A percentile compares a stretch with the other conserved stretches of the same genome.
phyloP scores from a whole-genome alignment of 768 basidiomycete species.

The Russula sp. region DNA sequence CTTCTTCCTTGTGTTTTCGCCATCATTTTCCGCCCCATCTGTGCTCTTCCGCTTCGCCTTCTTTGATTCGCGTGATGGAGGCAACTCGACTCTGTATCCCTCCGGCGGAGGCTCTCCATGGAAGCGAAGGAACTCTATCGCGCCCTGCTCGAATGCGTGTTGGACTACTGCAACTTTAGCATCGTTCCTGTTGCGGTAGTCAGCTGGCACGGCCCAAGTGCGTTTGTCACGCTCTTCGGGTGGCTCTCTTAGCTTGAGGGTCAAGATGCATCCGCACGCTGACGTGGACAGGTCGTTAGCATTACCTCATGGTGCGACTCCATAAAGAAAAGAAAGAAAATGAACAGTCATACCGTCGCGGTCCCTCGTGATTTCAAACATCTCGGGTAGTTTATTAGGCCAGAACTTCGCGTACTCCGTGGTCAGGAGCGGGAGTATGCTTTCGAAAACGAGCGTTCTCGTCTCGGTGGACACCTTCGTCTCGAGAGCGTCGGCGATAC shows the following conservation, averaged over 20 bases:
- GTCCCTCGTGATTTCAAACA: constrained; percentile 40
- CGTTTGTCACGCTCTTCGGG: constrained; percentile 34
- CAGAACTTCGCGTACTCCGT: constrained; percentile 43
- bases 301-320: neutral
- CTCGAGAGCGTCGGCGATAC: constrained; percentile 39
- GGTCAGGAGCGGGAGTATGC: constrained; percentile 41
- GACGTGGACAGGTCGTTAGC: neutral
- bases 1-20: neutral
- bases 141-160: constrained; percentile 49
- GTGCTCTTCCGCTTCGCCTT: constrained; percentile 24
- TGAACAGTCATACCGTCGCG: constrained; percentile 42
- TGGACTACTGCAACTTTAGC: constrained; percentile 54
- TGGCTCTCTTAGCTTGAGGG: constrained; percentile 35
- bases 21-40: constrained; percentile 2
- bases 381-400: constrained; percentile 33
- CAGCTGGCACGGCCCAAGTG: constrained; percentile 40
- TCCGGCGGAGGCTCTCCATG: constrained; percentile 39
- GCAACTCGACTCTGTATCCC: constrained; percentile 37
- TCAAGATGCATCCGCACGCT: constrained; percentile 55
- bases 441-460: constrained; percentile 40
- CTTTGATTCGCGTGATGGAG: constrained; percentile 17
- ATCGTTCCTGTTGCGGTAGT: constrained; percentile 54
- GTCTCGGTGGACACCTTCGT: constrained; percentile 41
- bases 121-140: constrained; percentile 56
- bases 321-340: neutral